Conservation (phyloP, 2,329 filamentous ascomycete genomes). For the Diaporthe aspalathi region DNA sequence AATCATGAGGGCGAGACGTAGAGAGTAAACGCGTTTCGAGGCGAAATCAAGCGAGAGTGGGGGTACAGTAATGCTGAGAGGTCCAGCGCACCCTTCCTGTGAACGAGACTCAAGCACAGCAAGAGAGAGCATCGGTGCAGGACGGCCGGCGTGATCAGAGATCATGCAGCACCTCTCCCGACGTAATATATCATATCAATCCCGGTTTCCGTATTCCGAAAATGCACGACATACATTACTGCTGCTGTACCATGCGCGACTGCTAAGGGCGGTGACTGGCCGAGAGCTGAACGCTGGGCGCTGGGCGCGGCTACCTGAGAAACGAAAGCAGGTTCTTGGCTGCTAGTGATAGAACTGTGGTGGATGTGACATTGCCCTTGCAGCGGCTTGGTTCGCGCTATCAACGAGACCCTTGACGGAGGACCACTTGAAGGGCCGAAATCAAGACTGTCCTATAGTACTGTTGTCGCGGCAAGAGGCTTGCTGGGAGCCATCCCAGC, state of each 20-base stretch:
- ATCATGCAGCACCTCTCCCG: constrained; percentile 11
- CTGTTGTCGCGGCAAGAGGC: neutral
- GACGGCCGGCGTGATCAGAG: constrained; percentile 23
- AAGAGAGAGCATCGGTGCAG: neutral
- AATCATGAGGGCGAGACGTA: constrained; percentile 33
- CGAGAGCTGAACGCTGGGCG: neutral
- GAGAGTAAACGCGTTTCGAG: constrained; percentile 18
- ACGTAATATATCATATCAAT: constrained; percentile 28
- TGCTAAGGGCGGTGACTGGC: constrained; percentile 5
- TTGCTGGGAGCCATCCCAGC: neutral
- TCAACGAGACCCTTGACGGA: neutral
- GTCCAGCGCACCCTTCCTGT: neutral
- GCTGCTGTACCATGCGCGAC: constrained; percentile 4
- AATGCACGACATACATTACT: constrained; percentile 32
- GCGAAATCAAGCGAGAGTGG: neutral
- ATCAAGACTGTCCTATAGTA: neutral
- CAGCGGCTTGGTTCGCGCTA: constrained; percentile 18
- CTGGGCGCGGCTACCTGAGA: constrained; percentile 23
- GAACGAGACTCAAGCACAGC: neutral
- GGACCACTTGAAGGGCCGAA: neutral
- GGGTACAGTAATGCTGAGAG: constrained; percentile 21
- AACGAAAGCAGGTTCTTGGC: neutral
- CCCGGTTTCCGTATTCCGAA: constrained; percentile 21
- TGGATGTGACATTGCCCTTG: constrained; percentile 33
- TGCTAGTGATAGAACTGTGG: neutral